Conservation (phyloP, 305 asterid genomes). For the Stenogyne calaminthoides region DNA sequence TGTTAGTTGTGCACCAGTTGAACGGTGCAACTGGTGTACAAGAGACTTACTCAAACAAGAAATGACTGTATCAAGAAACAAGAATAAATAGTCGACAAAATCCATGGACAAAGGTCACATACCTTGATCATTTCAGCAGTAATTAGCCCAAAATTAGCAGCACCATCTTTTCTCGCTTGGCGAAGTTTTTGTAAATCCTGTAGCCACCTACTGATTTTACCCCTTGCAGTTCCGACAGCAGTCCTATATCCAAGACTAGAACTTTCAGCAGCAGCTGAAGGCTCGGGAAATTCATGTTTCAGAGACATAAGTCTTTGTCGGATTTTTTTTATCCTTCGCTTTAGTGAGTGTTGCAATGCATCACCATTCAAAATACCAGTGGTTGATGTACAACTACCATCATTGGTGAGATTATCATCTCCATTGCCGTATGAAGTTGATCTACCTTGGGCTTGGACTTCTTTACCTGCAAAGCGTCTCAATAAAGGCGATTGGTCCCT, state of each 20-base stretch:
- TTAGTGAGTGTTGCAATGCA: slow-evolving; percentile 66
- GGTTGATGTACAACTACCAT: slow-evolving; percentile 44
- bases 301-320: slow-evolving; percentile 95
- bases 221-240: slow-evolving; percentile 88
- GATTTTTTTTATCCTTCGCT: slow-evolving; percentile 81
- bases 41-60: background rate
- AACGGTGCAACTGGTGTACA: too few relatives aligned
- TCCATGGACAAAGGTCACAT: slow-evolving; percentile 22
- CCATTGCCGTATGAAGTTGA: slow-evolving; percentile 45
- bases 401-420: slow-evolving; percentile 63
- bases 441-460: slow-evolving; percentile 68
- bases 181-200: slow-evolving; percentile 98
- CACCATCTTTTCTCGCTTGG: slow-evolving; percentile 98
- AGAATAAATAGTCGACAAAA: slow-evolving; percentile 8
- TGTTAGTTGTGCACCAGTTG: too few relatives aligned
- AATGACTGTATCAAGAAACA: slow-evolving; percentile 12
- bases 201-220: slow-evolving; percentile 85
- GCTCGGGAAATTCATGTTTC: slow-evolving; percentile 91
- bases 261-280: slow-evolving; percentile 70
- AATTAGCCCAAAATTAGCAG: slow-evolving; percentile 83
- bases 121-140: slow-evolving; percentile 97
- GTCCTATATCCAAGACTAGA: slow-evolving; percentile 86
- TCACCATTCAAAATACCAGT: slow-evolving; percentile 48
- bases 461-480: slow-evolving; percentile 79
- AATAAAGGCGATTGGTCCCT: slow-evolving; percentile 98